Evolutionary conservation across 2,329 filamentous ascomycete species (phyloP).

Genomic region (Cadophora sp.): DNA sequence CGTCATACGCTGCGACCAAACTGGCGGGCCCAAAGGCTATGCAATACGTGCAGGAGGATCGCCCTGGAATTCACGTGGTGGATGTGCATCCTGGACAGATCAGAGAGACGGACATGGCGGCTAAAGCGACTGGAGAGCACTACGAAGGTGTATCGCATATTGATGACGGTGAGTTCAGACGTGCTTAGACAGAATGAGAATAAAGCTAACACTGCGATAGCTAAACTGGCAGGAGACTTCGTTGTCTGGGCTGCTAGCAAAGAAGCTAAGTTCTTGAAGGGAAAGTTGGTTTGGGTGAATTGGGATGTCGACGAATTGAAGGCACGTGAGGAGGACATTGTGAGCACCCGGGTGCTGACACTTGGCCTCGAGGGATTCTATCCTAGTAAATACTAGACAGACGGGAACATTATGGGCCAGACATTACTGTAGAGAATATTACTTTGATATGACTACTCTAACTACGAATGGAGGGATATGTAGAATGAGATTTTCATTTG

Average conservation of each 20-base stretch:
- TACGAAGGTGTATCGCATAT: slow-evolving; percentile 13
- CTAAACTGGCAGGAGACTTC: slow-evolving; percentile 30
- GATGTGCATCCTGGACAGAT: slow-evolving; percentile 52
- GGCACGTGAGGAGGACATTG: slow-evolving; percentile 46
- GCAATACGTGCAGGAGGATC: slow-evolving; percentile 51
- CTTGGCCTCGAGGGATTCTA: slow-evolving; percentile 13
- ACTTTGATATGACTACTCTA: too few species aligned
- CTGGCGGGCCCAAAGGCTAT: slow-evolving; percentile 51
- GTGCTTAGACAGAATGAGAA: neutral
- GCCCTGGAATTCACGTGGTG: slow-evolving; percentile 49
- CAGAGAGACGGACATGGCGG: slow-evolving; percentile 21
- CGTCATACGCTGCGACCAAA: slow-evolving; percentile 53
- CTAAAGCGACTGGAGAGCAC: neutral
- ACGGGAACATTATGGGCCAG: too few species aligned
- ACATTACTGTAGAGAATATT: too few species aligned
- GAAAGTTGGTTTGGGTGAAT: slow-evolving; percentile 53
- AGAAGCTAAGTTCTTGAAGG: slow-evolving; percentile 54
- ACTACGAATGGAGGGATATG: too few species aligned
- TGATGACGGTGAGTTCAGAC: slow-evolving; percentile 21
- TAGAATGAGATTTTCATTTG: too few species aligned
- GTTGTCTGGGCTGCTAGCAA: slow-evolving; percentile 22
- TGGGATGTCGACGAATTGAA: slow-evolving; percentile 59
- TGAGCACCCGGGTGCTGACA: slow-evolving; percentile 35
- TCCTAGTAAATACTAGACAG: neutral
- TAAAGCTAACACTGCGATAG: slow-evolving; percentile 8